Base-by-base conservation (phyloP, 805 yeast species). In the Ogataea polymorpha region DNA sequence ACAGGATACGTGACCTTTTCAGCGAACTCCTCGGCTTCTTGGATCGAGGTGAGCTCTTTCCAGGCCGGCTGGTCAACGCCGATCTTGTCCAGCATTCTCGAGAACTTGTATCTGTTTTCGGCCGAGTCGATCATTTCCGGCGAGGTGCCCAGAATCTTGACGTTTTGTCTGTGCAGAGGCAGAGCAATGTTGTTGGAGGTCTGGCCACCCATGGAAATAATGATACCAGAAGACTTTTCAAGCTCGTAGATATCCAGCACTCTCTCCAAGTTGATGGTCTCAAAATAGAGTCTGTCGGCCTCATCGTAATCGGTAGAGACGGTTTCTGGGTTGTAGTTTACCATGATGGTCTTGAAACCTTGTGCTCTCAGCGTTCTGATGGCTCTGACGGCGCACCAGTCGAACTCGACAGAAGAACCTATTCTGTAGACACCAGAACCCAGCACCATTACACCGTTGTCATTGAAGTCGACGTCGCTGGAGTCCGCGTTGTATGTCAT, bases 11-110 rank as follows among this genome's bases (percentile, higher is more conserved):
- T 75, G 40, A 88, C 98, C 61, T 78, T 81, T 35, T 87, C 84
- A 44, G 98, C 97, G 62, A 91, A 91, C 32, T 70, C 80, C 63
- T 87, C 95, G 45, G 99, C 98, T 66, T 91, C 98, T 28, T 75
- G 87, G 44, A 88, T 74, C 17, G 96, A 86, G 26, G 98, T 89
- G 56, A 91, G 77, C 67, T 91, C 99, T 67, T 90, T 91, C 99
- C 99, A 91, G 27, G 96, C 96, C 32, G 99, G 99, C 70, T 91
- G 99, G 69, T 91, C 99, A 50, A 91, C 97, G 42, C 95, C 96
- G 59, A 91, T 91, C 53, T 79, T 79, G 67, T 91, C 99, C 70
- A 91, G 76, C 95, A 91, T 89, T 69, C 96, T 86, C 32, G 96
- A 88, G 72, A 91, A 91, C 72, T 93, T 91, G 77, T 88, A 90